phyloP scores from a whole-genome alignment of 2,329 filamentous ascomycete species.

The Monosporascus cannonballus region DNA sequence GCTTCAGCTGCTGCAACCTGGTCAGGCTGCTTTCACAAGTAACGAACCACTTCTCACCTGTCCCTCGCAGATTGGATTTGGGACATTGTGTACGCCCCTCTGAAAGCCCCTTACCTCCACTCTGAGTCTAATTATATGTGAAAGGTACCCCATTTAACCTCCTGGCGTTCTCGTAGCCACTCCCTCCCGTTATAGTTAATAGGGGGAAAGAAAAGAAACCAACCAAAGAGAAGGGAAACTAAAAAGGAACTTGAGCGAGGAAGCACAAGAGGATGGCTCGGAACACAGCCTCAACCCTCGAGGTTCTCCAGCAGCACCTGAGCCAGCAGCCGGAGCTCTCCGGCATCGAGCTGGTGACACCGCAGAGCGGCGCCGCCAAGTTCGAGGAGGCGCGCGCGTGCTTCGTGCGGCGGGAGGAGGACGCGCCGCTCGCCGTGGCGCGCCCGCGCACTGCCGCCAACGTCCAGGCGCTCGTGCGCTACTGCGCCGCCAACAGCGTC shows the following conservation, averaged over 20 bases:
- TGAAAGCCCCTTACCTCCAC: too few species aligned
- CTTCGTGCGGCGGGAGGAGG: conserved; percentile 5
- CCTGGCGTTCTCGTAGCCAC: too few species aligned
- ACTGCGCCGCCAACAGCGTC: conserved; percentile 12
- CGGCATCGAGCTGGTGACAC: not conserved
- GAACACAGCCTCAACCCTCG: not conserved
- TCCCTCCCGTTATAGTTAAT: too few species aligned
- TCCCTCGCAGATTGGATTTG: too few species aligned
- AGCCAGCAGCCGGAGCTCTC: not conserved
- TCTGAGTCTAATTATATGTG: too few species aligned
- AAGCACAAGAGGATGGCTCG: not conserved
- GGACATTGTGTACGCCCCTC: too few species aligned
- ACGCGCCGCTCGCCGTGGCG: conserved; percentile 11
- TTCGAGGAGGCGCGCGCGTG: conserved; percentile 13
- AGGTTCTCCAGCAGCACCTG: not conserved
- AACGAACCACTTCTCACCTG: too few species aligned
- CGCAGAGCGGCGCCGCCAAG: not conserved
- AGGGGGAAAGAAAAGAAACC: too few species aligned
- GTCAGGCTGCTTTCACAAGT: conserved; percentile 11
- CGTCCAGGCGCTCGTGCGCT: conserved; percentile 12
- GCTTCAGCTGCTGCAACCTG: conserved; percentile 20
- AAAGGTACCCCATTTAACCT: too few species aligned
- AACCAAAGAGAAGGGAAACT: too few species aligned
- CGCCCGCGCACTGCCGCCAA: conserved; percentile 14
- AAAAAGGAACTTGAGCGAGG: not conserved